Evolutionary conservation across 2,329 filamentous ascomycete genomes (phyloP).

Genomic region (Alternaria metachromatica): DNA sequence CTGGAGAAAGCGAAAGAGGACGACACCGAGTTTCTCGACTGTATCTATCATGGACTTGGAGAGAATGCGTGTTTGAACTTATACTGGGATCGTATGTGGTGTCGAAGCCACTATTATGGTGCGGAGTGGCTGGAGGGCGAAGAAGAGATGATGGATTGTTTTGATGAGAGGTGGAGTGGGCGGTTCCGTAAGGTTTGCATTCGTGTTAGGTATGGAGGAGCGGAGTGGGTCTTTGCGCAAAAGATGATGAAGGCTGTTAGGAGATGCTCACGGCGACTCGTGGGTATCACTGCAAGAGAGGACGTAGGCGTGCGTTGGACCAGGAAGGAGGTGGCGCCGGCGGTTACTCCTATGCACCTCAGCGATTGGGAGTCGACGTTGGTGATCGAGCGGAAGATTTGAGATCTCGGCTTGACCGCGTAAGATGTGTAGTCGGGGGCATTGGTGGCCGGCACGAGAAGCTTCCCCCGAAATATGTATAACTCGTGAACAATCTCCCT

Average conservation of each 20-base stretch:
- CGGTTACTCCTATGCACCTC: neutral
- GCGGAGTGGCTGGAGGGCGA: neutral
- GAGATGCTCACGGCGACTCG: neutral
- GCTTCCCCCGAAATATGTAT: neutral
- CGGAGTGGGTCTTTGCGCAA: neutral
- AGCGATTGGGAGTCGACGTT: neutral
- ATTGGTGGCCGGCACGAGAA: neutral
- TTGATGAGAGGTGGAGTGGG: neutral
- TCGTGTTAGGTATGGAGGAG: neutral
- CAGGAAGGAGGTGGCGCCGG: neutral
- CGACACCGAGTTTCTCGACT: neutral
- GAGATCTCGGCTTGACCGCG: neutral
- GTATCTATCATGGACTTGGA: neutral
- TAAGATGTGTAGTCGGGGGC: accelerated
- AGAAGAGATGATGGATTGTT: neutral
- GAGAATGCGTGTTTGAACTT: neutral
- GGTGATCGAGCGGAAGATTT: neutral
- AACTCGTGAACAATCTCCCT: neutral
- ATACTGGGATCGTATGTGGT: neutral
- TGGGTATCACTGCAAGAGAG: neutral
- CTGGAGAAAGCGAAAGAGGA: neutral
- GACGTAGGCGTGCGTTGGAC: neutral
- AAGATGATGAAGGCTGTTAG: neutral
- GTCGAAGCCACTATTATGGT: neutral
- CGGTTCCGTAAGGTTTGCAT: neutral